Percentiles rank a stretch among this genome's conserved stretches.
Evolutionary conservation across 305 asterid species (phyloP).

Genomic region (Fraxinus platypoda): DNA sequence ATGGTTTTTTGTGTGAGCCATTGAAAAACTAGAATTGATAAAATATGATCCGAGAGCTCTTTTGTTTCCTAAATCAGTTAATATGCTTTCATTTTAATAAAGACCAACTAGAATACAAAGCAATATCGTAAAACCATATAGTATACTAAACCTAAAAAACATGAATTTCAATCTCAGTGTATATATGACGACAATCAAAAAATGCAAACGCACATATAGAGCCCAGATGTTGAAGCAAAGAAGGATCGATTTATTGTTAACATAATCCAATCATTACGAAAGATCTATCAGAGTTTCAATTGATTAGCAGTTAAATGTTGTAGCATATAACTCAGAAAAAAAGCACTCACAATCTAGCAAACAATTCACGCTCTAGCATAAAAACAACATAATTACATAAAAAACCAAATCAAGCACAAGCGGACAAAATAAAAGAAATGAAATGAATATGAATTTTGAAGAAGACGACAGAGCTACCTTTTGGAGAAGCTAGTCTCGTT

Average conservation of each 20-base stretch:
- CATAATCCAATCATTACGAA: background rate
- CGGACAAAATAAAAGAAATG: background rate
- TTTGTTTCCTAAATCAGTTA: background rate
- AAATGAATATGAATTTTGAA: background rate
- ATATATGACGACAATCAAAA: background rate
- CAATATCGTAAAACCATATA: background rate
- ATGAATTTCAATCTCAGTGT: background rate
- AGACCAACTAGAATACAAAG: background rate
- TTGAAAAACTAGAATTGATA: background rate
- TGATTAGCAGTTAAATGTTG: background rate
- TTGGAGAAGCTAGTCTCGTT: conserved; percentile 56
- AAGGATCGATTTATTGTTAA: background rate
- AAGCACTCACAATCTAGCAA: background rate
- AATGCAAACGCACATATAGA: background rate
- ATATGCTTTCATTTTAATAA: background rate
- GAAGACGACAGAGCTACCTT: conserved; percentile 32
- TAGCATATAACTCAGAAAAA: background rate
- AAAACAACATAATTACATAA: background rate
- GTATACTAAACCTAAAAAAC: background rate
- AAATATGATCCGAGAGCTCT: background rate
- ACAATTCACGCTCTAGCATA: background rate
- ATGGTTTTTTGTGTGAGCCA: background rate
- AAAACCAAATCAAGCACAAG: conserved; percentile 14
- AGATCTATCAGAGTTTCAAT: background rate
- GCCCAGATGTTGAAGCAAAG: background rate